Base-by-base conservation (phyloP, 2,329 filamentous ascomycete species). In the Aureobasidium sp. region DNA sequence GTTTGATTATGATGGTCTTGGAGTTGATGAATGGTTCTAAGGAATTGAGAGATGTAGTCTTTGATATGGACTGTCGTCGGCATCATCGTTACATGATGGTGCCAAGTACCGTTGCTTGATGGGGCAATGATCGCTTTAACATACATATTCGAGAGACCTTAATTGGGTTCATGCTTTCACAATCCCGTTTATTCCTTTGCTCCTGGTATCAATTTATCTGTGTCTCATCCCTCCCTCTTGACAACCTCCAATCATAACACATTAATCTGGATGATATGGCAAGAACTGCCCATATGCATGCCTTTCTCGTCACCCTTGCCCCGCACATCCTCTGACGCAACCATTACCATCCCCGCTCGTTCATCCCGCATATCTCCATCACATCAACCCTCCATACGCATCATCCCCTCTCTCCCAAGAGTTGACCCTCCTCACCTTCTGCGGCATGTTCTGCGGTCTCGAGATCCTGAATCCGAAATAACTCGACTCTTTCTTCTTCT, bases 341-440 rank as follows among this genome's bases (percentile, higher is more conserved):
- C 23, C 35, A 50, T 50, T 50, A 53, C 33, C 31, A 37, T 9
- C 19, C 49, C 49, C 49, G 27, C 25, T 9, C n/a, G 17, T 40
- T 54, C 35, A 29, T 54, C 38, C 49, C 49, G 23, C 35, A 40
- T 21, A 21, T 38, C 49, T 38, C 27, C 25, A 29, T 57, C 38
- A 57, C 53, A 57, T 57, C 42, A 57, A 37, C 4, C 53, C 53
- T 10, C 53, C 53, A 46, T 57, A 57, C 3, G 53, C 40, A 57
- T 57, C 40, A 38, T 57, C 53, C 40, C 46, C 11, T 23, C 53
- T 37, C 19, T 57, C 53, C 53, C 53, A 57, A 46, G 40, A 45
- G n/a, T 57, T 46, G 37, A 57, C 53, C 7, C 42, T 35, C 15
- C 40, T 45, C 19, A 45, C 53, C 15, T 8, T 45, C 15, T 37